These are phyloP conservation scores for Monosiga brevicollis DNA, from an alignment of 78 protist genomes.

Conservation along the genomic window DNA sequence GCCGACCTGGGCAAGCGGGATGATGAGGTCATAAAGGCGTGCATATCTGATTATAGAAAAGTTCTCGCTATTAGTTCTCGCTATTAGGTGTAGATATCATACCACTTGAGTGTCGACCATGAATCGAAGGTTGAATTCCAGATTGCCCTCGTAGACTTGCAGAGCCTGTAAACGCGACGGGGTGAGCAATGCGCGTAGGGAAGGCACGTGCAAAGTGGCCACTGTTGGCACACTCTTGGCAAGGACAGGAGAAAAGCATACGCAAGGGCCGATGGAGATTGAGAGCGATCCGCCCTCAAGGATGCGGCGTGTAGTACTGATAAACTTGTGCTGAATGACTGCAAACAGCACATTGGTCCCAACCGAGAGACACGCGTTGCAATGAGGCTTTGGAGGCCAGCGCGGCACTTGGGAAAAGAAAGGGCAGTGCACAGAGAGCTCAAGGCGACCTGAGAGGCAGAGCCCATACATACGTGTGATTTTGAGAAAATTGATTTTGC, in stretches of 20 bases:
- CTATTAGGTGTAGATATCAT: too few relatives aligned
- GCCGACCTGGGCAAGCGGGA: constrained; percentile 34
- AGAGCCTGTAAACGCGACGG: constrained; percentile 1
- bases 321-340: not conserved
- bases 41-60: too few relatives aligned
- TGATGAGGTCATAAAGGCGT: too few relatives aligned
- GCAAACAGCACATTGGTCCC: too few relatives aligned
- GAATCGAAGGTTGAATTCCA: constrained; percentile 85
- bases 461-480: not conserved
- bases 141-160: constrained; percentile 86
- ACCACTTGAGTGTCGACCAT: constrained; percentile 76
- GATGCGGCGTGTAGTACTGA: not conserved
- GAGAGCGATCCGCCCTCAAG: not conserved
- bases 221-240: constrained; percentile 55
- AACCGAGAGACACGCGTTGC: too few relatives aligned
- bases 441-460: not conserved
- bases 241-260: constrained; percentile 38
- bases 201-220: constrained; percentile 24
- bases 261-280: constrained; percentile 20
- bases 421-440: not conserved
- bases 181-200: not conserved
- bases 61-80: too few relatives aligned
- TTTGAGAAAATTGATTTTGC: not conserved
- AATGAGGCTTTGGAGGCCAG: too few relatives aligned
- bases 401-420: too few relatives aligned